Conservation (phyloP, 768 basidiomycete species). For the Pisolithus albus region DNA sequence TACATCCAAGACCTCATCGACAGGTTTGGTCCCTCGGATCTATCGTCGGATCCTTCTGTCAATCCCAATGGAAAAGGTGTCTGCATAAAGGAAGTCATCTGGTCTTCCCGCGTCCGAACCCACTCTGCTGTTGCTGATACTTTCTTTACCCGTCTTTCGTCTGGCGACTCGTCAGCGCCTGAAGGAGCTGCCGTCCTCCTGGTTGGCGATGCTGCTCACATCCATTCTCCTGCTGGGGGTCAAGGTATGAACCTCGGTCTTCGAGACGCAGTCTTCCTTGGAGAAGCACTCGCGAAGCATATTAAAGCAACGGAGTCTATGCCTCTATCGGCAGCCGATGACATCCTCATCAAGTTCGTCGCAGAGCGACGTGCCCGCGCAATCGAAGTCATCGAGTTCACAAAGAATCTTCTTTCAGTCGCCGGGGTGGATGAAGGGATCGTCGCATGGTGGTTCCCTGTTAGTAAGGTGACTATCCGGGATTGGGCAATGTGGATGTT, state of each 20-base stretch:
- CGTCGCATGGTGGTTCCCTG: slow-evolving; percentile 19
- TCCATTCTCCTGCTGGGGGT: slow-evolving; percentile 49
- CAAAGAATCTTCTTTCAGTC: slow-evolving; percentile 28
- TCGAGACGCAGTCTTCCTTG: slow-evolving; percentile 45
- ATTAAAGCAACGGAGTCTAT: slow-evolving; percentile 11
- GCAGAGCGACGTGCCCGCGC: slow-evolving; percentile 33
- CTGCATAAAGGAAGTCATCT: slow-evolving; percentile 32
- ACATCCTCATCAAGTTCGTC: slow-evolving; percentile 30
- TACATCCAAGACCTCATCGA: slow-evolving; percentile 41
- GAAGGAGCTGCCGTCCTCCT: slow-evolving; percentile 22
- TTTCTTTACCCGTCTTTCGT: slow-evolving; percentile 27
- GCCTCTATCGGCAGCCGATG: slow-evolving; percentile 18
- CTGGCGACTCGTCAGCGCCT: neutral
- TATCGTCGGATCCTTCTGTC: slow-evolving; percentile 31
- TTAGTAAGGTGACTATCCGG: slow-evolving; percentile 21
- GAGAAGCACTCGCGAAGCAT: slow-evolving; percentile 36
- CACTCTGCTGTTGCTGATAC: slow-evolving; percentile 38
- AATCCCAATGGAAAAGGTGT: slow-evolving; percentile 26
- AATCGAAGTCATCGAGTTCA: slow-evolving; percentile 34
- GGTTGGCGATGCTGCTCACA: slow-evolving; percentile 45
- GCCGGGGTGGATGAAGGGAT: slow-evolving; percentile 17
- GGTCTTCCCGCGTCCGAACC: slow-evolving; percentile 43
- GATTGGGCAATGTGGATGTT: slow-evolving; percentile 18
- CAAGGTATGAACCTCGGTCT: slow-evolving; percentile 57
- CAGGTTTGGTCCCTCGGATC: slow-evolving; percentile 28